Conservation (phyloP, 345 rosid genomes). For the Trapa incisa region DNA sequence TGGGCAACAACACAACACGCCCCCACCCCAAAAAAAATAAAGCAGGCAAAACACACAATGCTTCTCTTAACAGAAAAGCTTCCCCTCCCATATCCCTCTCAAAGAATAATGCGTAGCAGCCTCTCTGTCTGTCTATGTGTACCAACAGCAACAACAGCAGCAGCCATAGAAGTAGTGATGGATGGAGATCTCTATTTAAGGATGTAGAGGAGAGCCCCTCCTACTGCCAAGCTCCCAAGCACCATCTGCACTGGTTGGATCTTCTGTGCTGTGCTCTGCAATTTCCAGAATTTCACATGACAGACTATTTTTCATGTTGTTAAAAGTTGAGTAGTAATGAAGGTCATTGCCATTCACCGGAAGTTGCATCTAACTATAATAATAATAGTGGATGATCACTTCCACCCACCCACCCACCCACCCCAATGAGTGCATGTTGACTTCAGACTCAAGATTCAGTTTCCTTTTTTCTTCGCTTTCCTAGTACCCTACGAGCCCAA, state of each 20-base stretch:
- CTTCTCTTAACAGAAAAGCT: conserved; percentile 9
- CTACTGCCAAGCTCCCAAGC: conserved; percentile 22
- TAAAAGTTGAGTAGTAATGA: neutral
- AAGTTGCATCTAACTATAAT: neutral
- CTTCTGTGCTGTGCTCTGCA: conserved; percentile 51
- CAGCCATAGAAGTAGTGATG: conserved; percentile 7
- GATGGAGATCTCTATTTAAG: conserved; percentile 19
- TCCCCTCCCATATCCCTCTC: conserved; percentile 24
- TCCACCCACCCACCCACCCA: neutral
- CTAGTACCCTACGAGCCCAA: no score
- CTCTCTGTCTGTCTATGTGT: neutral
- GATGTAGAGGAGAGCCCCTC: conserved; percentile 22
- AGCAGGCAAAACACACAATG: neutral
- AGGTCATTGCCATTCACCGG: neutral
- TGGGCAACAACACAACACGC: neutral
- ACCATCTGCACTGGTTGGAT: conserved; percentile 16
- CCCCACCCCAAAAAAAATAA: no score
- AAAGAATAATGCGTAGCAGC: conserved; percentile 28
- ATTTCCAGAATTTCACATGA: neutral
- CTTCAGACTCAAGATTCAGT: no score
- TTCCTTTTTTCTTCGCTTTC: neutral
- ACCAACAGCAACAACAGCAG: neutral
- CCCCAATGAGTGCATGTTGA: no score
- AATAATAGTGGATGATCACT: neutral
- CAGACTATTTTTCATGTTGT: neutral